Conservation (phyloP, 2,329 filamentous ascomycete species). For the Nannizziopsis arthrosporioides region DNA sequence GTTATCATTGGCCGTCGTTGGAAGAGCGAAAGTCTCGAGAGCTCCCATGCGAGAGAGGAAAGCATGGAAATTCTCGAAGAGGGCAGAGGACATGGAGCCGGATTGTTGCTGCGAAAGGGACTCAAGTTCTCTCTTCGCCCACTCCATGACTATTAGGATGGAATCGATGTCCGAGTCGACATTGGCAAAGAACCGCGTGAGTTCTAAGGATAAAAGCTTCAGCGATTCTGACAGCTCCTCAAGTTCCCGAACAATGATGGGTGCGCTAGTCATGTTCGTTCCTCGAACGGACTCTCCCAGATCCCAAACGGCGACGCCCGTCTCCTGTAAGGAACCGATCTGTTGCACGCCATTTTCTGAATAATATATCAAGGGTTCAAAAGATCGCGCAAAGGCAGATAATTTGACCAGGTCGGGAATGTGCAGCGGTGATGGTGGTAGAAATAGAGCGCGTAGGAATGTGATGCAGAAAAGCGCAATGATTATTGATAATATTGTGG, state of each 20-base stretch:
- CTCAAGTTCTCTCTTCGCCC: conserved; percentile 75
- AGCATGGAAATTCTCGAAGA: conserved; percentile 74
- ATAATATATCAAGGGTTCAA: conserved; percentile 90
- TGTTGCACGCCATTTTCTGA: conserved; percentile 80
- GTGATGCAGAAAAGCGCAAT: conserved; percentile 54
- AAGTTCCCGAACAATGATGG: conserved; percentile 72
- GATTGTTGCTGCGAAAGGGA: conserved; percentile 53
- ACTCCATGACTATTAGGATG: conserved; percentile 91
- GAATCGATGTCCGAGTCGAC: conserved; percentile 89
- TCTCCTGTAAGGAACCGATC: conserved; percentile 79
- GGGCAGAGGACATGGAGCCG: conserved; percentile 52
- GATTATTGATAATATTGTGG: conserved; percentile 51
- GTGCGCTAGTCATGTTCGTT: conserved; percentile 82
- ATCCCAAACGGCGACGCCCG: conserved; percentile 88
- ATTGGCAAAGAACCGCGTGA: conserved; percentile 85
- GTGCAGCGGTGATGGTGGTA: conserved; percentile 54
- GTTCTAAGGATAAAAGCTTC: conserved; percentile 69
- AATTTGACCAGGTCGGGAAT: conserved; percentile 84
- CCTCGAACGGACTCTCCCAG: conserved; percentile 78
- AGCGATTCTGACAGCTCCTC: conserved; percentile 77
- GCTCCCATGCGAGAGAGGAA: conserved; percentile 49
- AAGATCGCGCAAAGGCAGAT: conserved; percentile 75
- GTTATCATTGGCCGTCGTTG: conserved; percentile 12
- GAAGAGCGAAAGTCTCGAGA: conserved; percentile 27
- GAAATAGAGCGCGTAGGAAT: conserved; percentile 53